These are phyloP conservation scores for Epichloe baconii DNA, from an alignment of 2,329 filamentous ascomycete species.

Conservation along the genomic window DNA sequence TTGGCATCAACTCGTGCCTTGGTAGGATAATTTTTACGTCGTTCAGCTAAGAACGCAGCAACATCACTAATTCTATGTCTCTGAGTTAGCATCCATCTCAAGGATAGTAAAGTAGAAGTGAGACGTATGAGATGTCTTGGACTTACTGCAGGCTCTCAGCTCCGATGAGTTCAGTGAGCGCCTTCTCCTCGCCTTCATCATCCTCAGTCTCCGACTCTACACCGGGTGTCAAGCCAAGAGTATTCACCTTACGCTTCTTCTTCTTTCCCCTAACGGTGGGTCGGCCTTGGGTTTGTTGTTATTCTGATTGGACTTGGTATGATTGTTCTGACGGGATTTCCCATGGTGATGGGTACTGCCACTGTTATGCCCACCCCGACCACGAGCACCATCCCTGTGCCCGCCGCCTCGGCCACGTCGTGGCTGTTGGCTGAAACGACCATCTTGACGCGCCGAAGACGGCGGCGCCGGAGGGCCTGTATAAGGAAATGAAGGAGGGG, in stretches of 20 bases:
- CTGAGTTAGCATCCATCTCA: background rate
- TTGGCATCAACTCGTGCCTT: constrained; percentile 54
- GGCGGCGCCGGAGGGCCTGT: constrained; percentile 26
- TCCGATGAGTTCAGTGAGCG: constrained; percentile 41
- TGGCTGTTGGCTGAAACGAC: constrained; percentile 21
- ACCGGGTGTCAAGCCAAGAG: constrained; percentile 56
- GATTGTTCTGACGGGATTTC: constrained; percentile 22
- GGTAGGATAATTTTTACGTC: constrained; percentile 70
- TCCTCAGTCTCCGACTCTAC: constrained; percentile 52
- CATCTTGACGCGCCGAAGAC: constrained; percentile 19
- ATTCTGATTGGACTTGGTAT: constrained; percentile 11
- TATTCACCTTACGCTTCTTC: constrained; percentile 61
- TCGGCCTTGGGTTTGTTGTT: constrained; percentile 20
- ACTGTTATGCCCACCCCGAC: constrained; percentile 23
- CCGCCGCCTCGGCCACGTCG: constrained; percentile 23
- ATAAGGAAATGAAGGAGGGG: constrained; percentile 22
- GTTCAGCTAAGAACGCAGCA: constrained; percentile 66
- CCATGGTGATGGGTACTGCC: constrained; percentile 27
- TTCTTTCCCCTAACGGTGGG: constrained; percentile 43
- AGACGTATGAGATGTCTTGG: background rate
- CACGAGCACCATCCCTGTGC: constrained; percentile 27
- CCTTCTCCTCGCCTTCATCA: constrained; percentile 59
- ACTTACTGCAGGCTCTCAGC: constrained; percentile 43
- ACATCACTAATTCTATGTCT: constrained; percentile 51
- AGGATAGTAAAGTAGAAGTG: background rate